Conservation (phyloP, 129 eudicot genomes). For the Cynara cardunculus region DNA sequence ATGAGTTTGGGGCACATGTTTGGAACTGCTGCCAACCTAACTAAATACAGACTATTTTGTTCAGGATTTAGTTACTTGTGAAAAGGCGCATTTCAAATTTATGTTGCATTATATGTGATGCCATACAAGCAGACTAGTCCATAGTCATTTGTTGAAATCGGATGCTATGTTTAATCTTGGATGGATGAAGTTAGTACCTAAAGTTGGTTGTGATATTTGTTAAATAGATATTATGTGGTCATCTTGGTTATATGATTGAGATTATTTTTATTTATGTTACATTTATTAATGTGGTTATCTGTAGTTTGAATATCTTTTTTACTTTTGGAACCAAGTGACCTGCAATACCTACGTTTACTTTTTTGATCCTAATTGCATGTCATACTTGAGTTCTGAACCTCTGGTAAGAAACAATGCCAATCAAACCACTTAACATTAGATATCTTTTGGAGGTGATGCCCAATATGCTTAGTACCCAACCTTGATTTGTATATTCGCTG, state of each 20-base stretch:
- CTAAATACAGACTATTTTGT: neutral
- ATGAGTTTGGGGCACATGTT: neutral
- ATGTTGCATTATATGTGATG: neutral
- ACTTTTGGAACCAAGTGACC: neutral
- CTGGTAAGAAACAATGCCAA: neutral
- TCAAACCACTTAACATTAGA: neutral
- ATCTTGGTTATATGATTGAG: neutral
- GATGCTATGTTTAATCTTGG: conserved; percentile 9
- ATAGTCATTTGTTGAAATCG: neutral
- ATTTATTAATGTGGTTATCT: neutral
- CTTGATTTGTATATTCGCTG: neutral
- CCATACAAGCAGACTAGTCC: neutral
- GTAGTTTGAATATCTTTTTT: neutral
- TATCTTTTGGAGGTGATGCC: neutral
- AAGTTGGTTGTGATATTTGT: neutral
- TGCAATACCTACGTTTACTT: neutral
- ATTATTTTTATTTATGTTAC: neutral
- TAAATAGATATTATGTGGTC: neutral
- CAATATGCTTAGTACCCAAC: neutral
- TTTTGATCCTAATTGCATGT: neutral
- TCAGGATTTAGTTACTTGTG: neutral
- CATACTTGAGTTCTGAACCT: neutral
- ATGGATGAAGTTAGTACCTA: conserved; percentile 2
- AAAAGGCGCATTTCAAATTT: neutral
- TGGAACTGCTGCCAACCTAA: conserved; percentile 9